Conservation (phyloP, 192 early-diverging fungal genomes). For the Coemansia sp. region DNA sequence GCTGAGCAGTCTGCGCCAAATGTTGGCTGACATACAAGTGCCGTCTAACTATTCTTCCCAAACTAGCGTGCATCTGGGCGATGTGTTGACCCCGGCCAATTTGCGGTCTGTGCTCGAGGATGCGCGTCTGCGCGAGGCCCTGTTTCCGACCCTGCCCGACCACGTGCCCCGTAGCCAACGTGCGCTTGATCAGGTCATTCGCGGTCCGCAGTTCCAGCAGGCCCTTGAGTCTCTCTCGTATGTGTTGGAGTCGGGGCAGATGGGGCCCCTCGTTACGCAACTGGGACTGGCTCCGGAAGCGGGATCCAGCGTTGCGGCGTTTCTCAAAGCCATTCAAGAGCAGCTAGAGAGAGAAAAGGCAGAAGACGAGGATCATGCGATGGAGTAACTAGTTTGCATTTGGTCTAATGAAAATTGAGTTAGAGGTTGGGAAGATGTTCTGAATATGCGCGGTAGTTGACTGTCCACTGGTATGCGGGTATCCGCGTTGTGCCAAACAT, state of each 20-base stretch:
- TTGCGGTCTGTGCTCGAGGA: conserved; percentile 41
- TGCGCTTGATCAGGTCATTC: conserved; percentile 31
- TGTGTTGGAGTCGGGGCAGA: conserved; percentile 49
- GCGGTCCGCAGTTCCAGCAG: conserved; percentile 56
- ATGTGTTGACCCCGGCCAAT: conserved; percentile 43
- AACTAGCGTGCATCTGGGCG: conserved; percentile 16
- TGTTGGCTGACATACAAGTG: conserved; percentile 30
- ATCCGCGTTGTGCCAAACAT: conserved; percentile 30
- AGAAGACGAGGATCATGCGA: conserved; percentile 16
- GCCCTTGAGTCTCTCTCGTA: conserved; percentile 44
- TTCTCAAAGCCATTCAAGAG: conserved; percentile 44
- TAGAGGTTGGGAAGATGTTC: neutral
- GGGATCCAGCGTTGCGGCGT: conserved; percentile 46
- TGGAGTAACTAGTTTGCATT: conserved; percentile 16
- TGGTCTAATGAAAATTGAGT: neutral
- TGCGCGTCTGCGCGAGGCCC: conserved; percentile 19
- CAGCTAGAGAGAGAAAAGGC: conserved; percentile 43
- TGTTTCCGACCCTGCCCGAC: conserved; percentile 53
- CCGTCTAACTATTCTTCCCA: conserved; percentile 11
- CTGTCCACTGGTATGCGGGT: conserved; percentile 25
- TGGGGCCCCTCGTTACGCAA: conserved; percentile 50
- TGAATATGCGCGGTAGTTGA: conserved; percentile 18
- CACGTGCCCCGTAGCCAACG: conserved; percentile 11
- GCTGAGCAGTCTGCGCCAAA: conserved; percentile 31
- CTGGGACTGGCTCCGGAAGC: conserved; percentile 45